Percentiles rank a stretch among this genome's conserved stretches.
Conservation (phyloP, 2,329 filamentous ascomycete species). For the Apiospora malaysiana region DNA sequence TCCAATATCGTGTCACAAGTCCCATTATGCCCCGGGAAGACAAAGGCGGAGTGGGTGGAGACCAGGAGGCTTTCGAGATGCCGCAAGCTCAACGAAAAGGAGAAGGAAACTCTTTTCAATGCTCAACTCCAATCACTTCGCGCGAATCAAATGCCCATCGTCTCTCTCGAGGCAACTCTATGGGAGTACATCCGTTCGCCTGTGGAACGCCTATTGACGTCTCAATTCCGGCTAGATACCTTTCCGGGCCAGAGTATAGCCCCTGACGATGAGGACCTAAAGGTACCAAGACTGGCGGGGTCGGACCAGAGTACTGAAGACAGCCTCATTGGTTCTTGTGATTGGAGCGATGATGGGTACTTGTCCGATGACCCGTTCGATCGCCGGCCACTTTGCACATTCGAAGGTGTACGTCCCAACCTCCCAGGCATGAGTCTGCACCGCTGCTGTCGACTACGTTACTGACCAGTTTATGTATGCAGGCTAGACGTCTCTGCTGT, state of each 20-base stretch:
- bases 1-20: slow-evolving; percentile 15
- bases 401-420: slow-evolving; percentile 19
- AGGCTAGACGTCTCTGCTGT: slow-evolving; percentile 25
- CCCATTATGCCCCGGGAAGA: background rate
- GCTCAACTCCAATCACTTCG: slow-evolving; percentile 28
- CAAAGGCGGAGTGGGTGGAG: slow-evolving; percentile 24
- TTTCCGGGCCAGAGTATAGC: background rate
- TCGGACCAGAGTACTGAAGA: slow-evolving; percentile 24
- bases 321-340: slow-evolving; percentile 7
- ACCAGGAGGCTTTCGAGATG: slow-evolving; percentile 24
- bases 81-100: slow-evolving; percentile 22
- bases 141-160: background rate
- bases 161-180: background rate
- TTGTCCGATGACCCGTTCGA: slow-evolving; percentile 16
- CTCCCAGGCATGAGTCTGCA: background rate
- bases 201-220: background rate
- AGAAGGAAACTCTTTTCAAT: slow-evolving; percentile 29
- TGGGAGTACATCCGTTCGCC: background rate
- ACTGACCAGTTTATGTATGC: background rate
- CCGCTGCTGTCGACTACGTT: background rate
- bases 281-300: background rate
- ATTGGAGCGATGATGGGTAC: slow-evolving; percentile 23
- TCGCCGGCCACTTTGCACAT: background rate
- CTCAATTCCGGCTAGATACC: background rate
- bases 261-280: slow-evolving; percentile 23